These are phyloP conservation scores for Lentinula raphanica DNA, from an alignment of 768 basidiomycete genomes.

Conservation along the genomic window DNA sequence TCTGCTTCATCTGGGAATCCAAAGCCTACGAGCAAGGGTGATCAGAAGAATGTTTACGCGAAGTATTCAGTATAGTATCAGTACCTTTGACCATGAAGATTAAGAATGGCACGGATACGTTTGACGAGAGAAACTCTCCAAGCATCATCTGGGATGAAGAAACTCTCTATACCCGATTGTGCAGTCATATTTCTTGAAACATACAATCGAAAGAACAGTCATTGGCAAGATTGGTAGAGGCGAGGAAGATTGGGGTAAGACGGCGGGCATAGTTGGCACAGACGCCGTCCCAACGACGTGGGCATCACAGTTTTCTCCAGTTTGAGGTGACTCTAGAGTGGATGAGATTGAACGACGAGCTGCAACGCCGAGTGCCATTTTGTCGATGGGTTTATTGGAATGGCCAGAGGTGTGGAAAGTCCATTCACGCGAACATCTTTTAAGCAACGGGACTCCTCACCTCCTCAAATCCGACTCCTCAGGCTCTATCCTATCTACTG, in stretches of 20 bases:
- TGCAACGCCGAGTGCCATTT: no score
- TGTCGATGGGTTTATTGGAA: no score
- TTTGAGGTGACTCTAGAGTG: background rate
- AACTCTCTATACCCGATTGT: no score
- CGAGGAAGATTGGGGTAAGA: slow-evolving; percentile 57
- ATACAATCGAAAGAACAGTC: slow-evolving; percentile 86
- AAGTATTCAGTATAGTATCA: slow-evolving; percentile 9
- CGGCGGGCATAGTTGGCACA: slow-evolving; percentile 67
- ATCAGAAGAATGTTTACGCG: background rate
- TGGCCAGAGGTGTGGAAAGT: no score
- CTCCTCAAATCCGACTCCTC: background rate
- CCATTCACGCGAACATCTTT: no score
- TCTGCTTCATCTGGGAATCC: slow-evolving; percentile 75
- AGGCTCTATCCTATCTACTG: background rate
- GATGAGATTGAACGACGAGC: no score
- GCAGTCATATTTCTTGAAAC: slow-evolving; percentile 8
- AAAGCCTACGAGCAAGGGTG: slow-evolving; percentile 41
- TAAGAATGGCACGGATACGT: slow-evolving; percentile 87
- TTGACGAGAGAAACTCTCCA: slow-evolving; percentile 91
- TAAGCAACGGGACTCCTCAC: no score
- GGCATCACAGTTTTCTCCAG: background rate
- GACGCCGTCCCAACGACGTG: no score
- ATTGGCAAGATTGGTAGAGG: slow-evolving; percentile 85
- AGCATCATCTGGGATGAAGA: slow-evolving; percentile 68
- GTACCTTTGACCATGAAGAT: slow-evolving; percentile 91